phyloP scores from a whole-genome alignment of 2,329 filamentous ascomycete genomes.

The Botrytis byssoidea region DNA sequence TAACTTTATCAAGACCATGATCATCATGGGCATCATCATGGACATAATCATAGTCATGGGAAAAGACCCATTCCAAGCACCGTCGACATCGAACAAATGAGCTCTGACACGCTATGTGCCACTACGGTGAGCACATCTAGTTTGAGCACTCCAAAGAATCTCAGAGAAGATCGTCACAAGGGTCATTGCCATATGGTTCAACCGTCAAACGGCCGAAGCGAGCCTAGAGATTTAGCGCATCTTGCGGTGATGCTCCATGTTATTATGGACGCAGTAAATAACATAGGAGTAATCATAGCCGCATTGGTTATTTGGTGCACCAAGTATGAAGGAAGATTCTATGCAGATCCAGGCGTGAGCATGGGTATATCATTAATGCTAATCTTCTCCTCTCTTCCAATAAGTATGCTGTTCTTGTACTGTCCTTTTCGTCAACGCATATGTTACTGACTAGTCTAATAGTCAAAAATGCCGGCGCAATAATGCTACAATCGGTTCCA shows the following conservation, averaged over 20 bases:
- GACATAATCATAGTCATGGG: constrained; percentile 5
- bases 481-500: constrained; percentile 67
- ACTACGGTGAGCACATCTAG: not conserved
- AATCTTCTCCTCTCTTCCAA: constrained; percentile 59
- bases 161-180: constrained; percentile 41
- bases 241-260: constrained; percentile 70
- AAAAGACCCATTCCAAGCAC: not conserved
- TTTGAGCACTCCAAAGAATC: not conserved
- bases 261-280: constrained; percentile 71
- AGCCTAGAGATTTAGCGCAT: constrained; percentile 64
- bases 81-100: constrained; percentile 19
- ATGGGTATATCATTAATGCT: constrained; percentile 74
- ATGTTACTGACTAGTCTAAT: not conserved
- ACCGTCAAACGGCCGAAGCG: constrained; percentile 35
- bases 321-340: constrained; percentile 57
- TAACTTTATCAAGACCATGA: constrained; percentile 25
- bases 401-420: constrained; percentile 39
- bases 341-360: constrained; percentile 69
- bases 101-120: constrained; percentile 13
- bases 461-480: constrained; percentile 59
- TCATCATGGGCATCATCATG: constrained; percentile 19
- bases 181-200: constrained; percentile 49
- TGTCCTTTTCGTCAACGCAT: not conserved
- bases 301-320: constrained; percentile 68
- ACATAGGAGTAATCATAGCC: constrained; percentile 70